A percentile compares a stretch with the other conserved stretches of the same genome.
phyloP scores from a whole-genome alignment of 768 basidiomycete genomes.

The Termitomyces sp. region DNA sequence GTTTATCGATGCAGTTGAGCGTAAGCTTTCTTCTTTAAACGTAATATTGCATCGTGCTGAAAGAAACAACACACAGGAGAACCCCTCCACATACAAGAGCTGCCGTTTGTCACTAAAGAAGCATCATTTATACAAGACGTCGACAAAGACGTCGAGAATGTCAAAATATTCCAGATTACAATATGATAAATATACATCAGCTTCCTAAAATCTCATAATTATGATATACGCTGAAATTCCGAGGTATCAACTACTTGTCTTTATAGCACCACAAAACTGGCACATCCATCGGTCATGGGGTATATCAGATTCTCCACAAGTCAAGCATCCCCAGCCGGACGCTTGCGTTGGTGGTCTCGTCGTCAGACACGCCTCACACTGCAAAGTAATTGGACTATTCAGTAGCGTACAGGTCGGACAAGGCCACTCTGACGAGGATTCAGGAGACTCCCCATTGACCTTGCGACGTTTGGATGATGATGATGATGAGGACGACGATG shows the following conservation, averaged over 20 bases:
- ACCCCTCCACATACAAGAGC: constrained; percentile 20
- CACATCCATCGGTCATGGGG: constrained; percentile 72
- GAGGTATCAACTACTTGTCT: constrained; percentile 29
- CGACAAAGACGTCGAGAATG: constrained; percentile 29
- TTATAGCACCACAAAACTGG: constrained; percentile 63
- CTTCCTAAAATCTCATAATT: background rate
- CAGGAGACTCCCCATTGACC: background rate
- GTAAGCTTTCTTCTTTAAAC: constrained; percentile 10
- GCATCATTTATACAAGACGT: constrained; percentile 21
- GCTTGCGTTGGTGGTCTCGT: constrained; percentile 22
- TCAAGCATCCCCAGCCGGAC: constrained; percentile 57
- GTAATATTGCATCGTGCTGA: background rate
- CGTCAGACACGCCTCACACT: constrained; percentile 58
- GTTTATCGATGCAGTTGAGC: constrained; percentile 36
- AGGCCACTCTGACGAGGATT: constrained; percentile 33
- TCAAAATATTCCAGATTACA: constrained; percentile 41
- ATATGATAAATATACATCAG: constrained; percentile 1
- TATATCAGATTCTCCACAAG: constrained; percentile 59
- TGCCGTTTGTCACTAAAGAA: constrained; percentile 13
- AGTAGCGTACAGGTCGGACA: constrained; percentile 62
- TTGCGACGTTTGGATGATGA: constrained; percentile 6
- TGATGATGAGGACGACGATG: background rate
- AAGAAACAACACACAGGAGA: constrained; percentile 16
- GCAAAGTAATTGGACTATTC: constrained; percentile 40
- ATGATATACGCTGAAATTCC: background rate